Conservation (phyloP, 2,329 filamentous ascomycete species). For the Fusarium oligoseptatum region DNA sequence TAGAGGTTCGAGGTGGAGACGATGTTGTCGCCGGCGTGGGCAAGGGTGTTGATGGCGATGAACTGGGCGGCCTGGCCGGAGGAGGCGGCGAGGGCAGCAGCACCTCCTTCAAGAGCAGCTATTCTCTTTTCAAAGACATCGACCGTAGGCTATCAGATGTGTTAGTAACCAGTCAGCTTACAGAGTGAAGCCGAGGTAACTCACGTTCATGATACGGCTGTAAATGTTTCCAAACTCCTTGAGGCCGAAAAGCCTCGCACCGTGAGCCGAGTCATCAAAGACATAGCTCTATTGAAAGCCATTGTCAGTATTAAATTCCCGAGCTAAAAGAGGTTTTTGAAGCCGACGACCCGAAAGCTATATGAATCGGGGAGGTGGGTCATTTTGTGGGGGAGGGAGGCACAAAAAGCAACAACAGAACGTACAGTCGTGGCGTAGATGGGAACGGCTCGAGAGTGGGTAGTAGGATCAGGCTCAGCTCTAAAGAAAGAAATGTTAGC, state of each 20-base stretch:
- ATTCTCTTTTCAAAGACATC: constrained; percentile 98
- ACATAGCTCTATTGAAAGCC: constrained; percentile 75
- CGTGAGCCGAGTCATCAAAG: constrained; percentile 97
- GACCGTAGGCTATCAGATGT: constrained; percentile 79
- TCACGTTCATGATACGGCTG: constrained; percentile 93
- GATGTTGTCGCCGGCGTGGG: constrained; percentile 91
- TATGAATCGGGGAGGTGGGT: not conserved
- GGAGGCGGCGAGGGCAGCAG: constrained; percentile 84
- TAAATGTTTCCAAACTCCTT: constrained; percentile 99
- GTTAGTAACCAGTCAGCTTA: not conserved
- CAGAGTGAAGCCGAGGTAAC: constrained; percentile 44
- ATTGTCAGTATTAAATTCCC: constrained; percentile 4
- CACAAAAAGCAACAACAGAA: constrained; percentile 7
- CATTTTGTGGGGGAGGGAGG: constrained; percentile 2
- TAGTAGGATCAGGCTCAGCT: constrained; percentile 82
- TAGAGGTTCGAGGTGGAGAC: constrained; percentile 92
- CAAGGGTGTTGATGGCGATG: constrained; percentile 88
- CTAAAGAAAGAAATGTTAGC: constrained; percentile 58
- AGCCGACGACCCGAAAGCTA: constrained; percentile 3
- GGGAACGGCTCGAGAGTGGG: constrained; percentile 90
- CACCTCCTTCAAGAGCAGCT: constrained; percentile 93
- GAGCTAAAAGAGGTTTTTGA: not conserved
- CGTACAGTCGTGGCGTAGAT: constrained; percentile 90
- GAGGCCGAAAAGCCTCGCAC: constrained; percentile 93
- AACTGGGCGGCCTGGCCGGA: constrained; percentile 95